Percentiles rank a stretch among this genome's conserved stretches.
Evolutionary conservation across 208 protist genomes (phyloP).

Genomic region (Leishmania mexicana): DNA sequence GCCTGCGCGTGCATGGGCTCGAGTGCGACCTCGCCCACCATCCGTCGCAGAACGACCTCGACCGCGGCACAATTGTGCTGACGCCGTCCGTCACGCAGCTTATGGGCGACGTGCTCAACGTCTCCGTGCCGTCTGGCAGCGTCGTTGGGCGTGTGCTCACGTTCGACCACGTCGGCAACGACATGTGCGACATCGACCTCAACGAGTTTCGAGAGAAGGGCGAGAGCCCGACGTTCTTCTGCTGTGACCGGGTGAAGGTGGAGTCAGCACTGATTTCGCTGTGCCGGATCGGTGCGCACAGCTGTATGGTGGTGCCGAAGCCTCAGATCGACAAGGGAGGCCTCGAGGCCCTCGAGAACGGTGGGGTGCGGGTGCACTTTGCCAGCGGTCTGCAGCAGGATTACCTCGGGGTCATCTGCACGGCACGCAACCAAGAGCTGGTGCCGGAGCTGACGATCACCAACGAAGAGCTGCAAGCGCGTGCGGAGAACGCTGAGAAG

Average conservation of each 20-base stretch:
- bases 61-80: constrained; percentile 88
- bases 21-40: constrained; percentile 89
- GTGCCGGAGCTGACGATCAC: constrained; percentile 84
- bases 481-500: constrained; percentile 77
- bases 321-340: constrained; percentile 77
- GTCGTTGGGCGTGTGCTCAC: constrained; percentile 88
- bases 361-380: constrained; percentile 88
- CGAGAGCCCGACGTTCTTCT: constrained; percentile 94
- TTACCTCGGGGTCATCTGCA: constrained; percentile 92
- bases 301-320: constrained; percentile 84
- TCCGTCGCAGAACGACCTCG: constrained; percentile 59
- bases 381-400: constrained; percentile 74
- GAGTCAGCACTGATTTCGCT: constrained; percentile 84
- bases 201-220: constrained; percentile 93
- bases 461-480: constrained; percentile 86
- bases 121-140: constrained; percentile 89
- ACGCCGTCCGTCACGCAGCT: constrained; percentile 92
- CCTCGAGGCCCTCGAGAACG: constrained; percentile 77
- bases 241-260: constrained; percentile 89
- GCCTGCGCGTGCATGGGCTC: constrained; percentile 87
- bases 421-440: constrained; percentile 66
- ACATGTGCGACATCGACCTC: constrained; percentile 92
- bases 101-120: constrained; percentile 91
- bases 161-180: constrained; percentile 93
- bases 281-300: constrained; percentile 80